phyloP scores from a whole-genome alignment of 2,329 filamentous ascomycete genomes.

The Harringtonia aguacate region DNA sequence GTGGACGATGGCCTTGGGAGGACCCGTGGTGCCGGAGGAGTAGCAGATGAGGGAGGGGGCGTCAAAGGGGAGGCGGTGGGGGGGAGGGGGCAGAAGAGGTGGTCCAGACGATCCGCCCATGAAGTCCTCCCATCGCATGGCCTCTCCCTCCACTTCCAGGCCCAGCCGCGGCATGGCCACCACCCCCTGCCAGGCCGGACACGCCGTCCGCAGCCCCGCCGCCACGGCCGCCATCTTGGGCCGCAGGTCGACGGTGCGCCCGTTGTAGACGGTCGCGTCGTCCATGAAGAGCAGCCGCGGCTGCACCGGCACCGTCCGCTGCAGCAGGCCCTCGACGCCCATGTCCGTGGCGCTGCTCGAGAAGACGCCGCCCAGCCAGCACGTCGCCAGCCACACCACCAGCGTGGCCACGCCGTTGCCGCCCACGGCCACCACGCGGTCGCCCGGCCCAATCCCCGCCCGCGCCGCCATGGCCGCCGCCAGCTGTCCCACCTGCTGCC shows the following conservation, averaged over 20 bases:
- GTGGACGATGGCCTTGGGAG: conserved; percentile 80
- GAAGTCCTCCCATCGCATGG: no score
- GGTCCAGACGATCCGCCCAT: conserved; percentile 28
- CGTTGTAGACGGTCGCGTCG: conserved; percentile 70
- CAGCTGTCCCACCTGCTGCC: conserved; percentile 45
- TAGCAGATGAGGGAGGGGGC: conserved; percentile 74
- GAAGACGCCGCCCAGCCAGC: conserved; percentile 64
- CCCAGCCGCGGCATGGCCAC: conserved; percentile 59
- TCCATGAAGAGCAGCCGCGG: conserved; percentile 80
- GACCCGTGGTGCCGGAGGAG: conserved; percentile 71
- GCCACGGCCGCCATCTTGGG: conserved; percentile 61
- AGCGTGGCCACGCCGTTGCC: conserved; percentile 68
- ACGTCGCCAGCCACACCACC: conserved; percentile 57
- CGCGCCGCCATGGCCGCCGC: conserved; percentile 55
- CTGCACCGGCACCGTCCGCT: conserved; percentile 62
- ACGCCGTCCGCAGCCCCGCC: conserved; percentile 45
- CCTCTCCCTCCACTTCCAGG: no score
- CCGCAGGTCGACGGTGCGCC: conserved; percentile 60
- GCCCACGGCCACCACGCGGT: conserved; percentile 65
- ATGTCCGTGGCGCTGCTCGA: conserved; percentile 73
- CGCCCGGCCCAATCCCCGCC: conserved; percentile 55
- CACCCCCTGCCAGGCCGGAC: conserved; percentile 50
- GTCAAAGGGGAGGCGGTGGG: conserved; percentile 37
- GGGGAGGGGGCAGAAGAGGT: conserved; percentile 23
- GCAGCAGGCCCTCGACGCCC: conserved; percentile 67